Conservation (phyloP, 2,329 filamentous ascomycete genomes). For the Aplosporella prunicola region DNA sequence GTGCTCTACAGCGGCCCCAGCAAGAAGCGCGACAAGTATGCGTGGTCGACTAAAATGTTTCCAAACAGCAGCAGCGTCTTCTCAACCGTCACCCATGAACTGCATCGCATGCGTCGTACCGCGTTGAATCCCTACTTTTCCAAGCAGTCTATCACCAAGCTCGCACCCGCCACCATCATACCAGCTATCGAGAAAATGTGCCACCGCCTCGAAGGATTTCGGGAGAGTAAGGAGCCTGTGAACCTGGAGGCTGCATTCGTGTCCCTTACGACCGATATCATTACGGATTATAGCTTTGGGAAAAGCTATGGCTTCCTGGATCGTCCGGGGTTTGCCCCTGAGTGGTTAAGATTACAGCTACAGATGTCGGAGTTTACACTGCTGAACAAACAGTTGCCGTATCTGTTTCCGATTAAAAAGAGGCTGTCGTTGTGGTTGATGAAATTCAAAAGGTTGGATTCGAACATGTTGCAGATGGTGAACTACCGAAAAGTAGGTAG, state of each 20-base stretch:
- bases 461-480: not conserved
- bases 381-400: conserved; percentile 8
- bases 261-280: conserved; percentile 14
- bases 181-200: conserved; percentile 17
- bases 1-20: conserved; percentile 3
- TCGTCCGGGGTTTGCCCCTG: conserved; percentile 12
- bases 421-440: conserved; percentile 1
- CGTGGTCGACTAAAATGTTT: conserved; percentile 14
- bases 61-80: conserved; percentile 9
- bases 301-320: conserved; percentile 13
- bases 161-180: conserved; percentile 17
- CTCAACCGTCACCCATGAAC: conserved; percentile 15
- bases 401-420: not conserved
- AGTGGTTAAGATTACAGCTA: not conserved
- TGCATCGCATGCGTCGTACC: conserved; percentile 15
- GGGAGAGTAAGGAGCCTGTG: conserved; percentile 6
- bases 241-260: conserved; percentile 7
- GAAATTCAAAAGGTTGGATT: not conserved
- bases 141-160: conserved; percentile 15
- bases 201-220: conserved; percentile 6
- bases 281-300: conserved; percentile 16
- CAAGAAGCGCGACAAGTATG: conserved; percentile 12
- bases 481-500: conserved; percentile 3
- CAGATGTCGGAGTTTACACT: conserved; percentile 1
- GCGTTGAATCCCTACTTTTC: conserved; percentile 20